Conservation (phyloP, 805 yeast genomes). For the Myxozyma vanderwaltii region DNA sequence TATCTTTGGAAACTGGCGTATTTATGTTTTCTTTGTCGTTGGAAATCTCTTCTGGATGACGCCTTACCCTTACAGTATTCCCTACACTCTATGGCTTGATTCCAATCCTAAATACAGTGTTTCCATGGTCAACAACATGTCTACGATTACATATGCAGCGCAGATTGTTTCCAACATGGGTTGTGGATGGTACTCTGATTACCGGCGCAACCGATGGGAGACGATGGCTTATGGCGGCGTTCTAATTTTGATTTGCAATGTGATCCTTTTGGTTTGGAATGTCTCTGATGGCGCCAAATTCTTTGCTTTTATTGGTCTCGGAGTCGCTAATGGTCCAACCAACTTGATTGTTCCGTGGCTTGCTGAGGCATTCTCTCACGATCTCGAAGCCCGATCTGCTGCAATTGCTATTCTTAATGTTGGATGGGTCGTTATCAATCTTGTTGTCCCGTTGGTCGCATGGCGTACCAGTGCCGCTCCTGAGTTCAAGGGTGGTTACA, state of each 20-base stretch:
- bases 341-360: constrained; percentile 29
- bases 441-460: constrained; percentile 19
- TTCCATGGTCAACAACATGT: constrained; percentile 47
- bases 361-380: constrained; percentile 19
- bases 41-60: constrained; percentile 31
- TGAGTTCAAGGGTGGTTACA: constrained; percentile 14
- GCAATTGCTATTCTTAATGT: constrained; percentile 23
- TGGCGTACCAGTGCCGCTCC: constrained; percentile 20
- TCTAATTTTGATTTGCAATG: constrained; percentile 40
- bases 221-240: constrained; percentile 18
- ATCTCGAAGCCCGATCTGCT: constrained; percentile 22
- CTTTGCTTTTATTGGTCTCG: constrained; percentile 51
- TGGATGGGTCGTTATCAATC: constrained; percentile 22
- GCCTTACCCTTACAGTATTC: constrained; percentile 24
- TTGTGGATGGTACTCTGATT: constrained; percentile 47
- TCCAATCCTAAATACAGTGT: constrained; percentile 4
- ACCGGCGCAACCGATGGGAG: constrained; percentile 36
- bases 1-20: constrained; percentile 25
- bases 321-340: constrained; percentile 30
- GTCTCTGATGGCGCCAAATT: constrained; percentile 58
- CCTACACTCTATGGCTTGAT: constrained; percentile 26
- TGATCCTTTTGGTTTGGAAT: constrained; percentile 58
- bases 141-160: constrained; percentile 60
- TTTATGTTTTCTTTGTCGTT: constrained; percentile 22
- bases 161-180: constrained; percentile 50